These are phyloP conservation scores for Paraphoma chrysanthemicola DNA, from an alignment of 2,329 filamentous ascomycete genomes.

Conservation along the genomic window DNA sequence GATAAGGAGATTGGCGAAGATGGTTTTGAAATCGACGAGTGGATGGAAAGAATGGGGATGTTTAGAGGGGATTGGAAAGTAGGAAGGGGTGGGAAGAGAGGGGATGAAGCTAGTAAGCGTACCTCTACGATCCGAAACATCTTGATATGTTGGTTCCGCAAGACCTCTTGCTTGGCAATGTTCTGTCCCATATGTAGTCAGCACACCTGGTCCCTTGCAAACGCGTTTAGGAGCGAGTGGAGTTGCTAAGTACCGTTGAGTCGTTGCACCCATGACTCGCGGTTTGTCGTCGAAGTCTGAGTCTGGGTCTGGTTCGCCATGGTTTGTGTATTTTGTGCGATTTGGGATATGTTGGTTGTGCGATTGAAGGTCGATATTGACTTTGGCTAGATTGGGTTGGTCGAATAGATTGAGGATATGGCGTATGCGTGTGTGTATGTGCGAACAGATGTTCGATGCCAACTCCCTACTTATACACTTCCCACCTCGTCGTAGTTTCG, in stretches of 20 bases:
- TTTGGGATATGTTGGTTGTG: neutral
- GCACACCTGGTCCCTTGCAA: too few relatives aligned
- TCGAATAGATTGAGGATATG: too few relatives aligned
- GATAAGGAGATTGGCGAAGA: too few relatives aligned
- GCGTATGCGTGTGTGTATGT: too few relatives aligned
- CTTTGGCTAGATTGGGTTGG: too few relatives aligned
- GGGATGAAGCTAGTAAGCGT: slow-evolving; percentile 1
- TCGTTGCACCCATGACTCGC: slow-evolving; percentile 31
- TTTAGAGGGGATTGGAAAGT: too few relatives aligned
- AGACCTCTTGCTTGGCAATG: slow-evolving; percentile 36
- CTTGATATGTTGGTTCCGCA: slow-evolving; percentile 40
- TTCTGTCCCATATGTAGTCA: slow-evolving; percentile 21
- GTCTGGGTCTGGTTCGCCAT: neutral
- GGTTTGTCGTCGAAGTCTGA: slow-evolving; percentile 23
- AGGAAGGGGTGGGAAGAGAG: too few relatives aligned
- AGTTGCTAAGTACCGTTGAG: slow-evolving; percentile 33
- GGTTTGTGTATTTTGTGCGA: neutral
- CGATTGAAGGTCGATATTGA: too few relatives aligned
- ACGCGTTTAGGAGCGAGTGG: neutral
- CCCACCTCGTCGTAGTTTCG: neutral
- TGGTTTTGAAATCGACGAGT: too few relatives aligned
- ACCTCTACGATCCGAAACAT: slow-evolving; percentile 49
- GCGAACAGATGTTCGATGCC: too few relatives aligned
- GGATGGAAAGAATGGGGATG: too few relatives aligned
- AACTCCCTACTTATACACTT: too few relatives aligned